Base-by-base conservation (phyloP, 2,329 filamentous ascomycete species). In the Sphaerulina musiva region DNA sequence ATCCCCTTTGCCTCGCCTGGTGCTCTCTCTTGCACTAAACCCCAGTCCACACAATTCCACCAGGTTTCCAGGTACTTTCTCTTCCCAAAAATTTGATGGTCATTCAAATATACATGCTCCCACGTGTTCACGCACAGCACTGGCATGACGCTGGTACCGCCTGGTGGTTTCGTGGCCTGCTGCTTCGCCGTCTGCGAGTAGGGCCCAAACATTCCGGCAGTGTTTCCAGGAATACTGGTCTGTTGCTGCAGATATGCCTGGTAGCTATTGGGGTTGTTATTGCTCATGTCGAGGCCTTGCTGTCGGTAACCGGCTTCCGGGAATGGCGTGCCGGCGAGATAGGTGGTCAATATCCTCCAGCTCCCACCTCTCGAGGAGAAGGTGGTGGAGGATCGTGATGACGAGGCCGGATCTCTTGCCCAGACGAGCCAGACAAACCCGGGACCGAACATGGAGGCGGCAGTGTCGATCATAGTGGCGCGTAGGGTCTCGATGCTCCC, bases 351-450 rank as follows among this genome's bases (percentile, higher is more conserved):
- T 67, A 98, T 80, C 66, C 84, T 83, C 74, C 74, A 73, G 39
- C 78, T 65, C 76, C 71, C 65, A 50, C 73, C 78, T 32, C 75
- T 72, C 17, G 46, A 31, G 12, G 46, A 48, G 41, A 77, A 44
- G 68, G 62, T 64, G 56, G 70, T 67, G 51, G 67, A 72, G 17
- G 32, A 41, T 34, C 48, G 48, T 17, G 48, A 46, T 14, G 42
- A 31, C 17, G 48, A 46, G 12, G 48, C 46, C 11, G 20, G 11
- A n/a, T 59, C 57, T 12, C 56, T 53, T 14, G 60, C 60, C 62
- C 66, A 69, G 65, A 96, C 87, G 58, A 98, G 84, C 93, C 93
- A 98, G 69, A 97, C 87, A 74, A 95, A 97, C 61, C 93, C 93
- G 0, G 92, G 91, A 51, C 92, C 93, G 75, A 98, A 97, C 90